These are phyloP conservation scores for Xylariaceae sp. DNA, from an alignment of 2,329 filamentous ascomycete genomes.

Conservation along the genomic window DNA sequence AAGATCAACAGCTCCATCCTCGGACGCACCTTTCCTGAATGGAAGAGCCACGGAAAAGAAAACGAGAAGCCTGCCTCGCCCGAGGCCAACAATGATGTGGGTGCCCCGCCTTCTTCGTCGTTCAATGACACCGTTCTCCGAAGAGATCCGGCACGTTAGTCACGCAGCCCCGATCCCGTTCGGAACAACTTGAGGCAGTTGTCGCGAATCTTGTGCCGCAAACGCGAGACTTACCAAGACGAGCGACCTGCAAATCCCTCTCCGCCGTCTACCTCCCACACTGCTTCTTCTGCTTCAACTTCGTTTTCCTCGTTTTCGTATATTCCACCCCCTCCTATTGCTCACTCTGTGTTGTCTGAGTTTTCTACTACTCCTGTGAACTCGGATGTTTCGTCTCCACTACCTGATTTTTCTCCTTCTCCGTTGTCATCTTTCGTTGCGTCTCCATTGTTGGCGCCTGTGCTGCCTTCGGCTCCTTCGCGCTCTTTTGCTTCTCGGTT, in stretches of 20 bases:
- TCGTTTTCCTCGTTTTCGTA: conserved; percentile 4
- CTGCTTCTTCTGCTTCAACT: conserved; percentile 29
- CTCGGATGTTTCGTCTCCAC: conserved; percentile 1
- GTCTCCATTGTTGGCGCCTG: no score
- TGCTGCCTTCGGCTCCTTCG: background rate
- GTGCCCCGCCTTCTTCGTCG: conserved; percentile 1
- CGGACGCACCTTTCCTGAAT: conserved; percentile 49
- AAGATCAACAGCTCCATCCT: conserved; percentile 34
- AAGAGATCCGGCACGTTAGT: conserved; percentile 14
- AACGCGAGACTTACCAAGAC: background rate
- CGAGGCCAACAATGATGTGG: conserved; percentile 25
- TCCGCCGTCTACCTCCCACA: conserved; percentile 19
- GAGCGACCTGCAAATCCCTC: background rate
- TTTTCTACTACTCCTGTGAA: no score
- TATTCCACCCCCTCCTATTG: background rate
- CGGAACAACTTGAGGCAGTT: background rate
- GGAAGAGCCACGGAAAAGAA: conserved; percentile 31
- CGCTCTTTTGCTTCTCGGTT: conserved; percentile 6
- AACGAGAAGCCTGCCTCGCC: conserved; percentile 33
- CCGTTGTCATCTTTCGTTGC: background rate
- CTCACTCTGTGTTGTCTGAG: background rate
- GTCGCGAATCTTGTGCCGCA: conserved; percentile 6
- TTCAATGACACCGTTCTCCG: conserved; percentile 8
- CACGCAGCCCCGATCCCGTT: conserved; percentile 11
- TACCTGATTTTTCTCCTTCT: background rate